Conservation (phyloP, 2,329 filamentous ascomycete species). For the Hansfordia pulvinata region DNA sequence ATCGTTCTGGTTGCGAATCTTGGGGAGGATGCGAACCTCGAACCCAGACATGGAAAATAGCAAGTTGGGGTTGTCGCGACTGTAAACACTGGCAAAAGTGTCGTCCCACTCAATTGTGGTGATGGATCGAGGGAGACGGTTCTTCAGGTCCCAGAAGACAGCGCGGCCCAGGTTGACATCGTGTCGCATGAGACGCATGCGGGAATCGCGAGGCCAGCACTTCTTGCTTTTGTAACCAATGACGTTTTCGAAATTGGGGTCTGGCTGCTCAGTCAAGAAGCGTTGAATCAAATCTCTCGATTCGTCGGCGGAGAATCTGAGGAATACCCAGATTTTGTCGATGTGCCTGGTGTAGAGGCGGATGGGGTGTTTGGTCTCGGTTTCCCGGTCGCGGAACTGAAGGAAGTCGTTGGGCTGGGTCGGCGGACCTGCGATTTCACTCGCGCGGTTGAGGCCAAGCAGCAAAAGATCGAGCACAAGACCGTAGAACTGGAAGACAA, state of each 20-base stretch:
- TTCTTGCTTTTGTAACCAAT: slow-evolving; percentile 99
- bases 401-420: slow-evolving; percentile 94
- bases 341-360: slow-evolving; percentile 96
- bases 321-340: slow-evolving; percentile 97
- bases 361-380: slow-evolving; percentile 87
- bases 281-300: slow-evolving; percentile 92
- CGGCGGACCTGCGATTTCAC: slow-evolving; percentile 89
- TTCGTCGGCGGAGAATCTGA: slow-evolving; percentile 86
- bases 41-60: slow-evolving; percentile 98
- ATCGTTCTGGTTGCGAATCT: slow-evolving; percentile 87
- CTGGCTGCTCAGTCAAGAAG: slow-evolving; percentile 94
- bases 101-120: slow-evolving; percentile 99
- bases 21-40: slow-evolving; percentile 89
- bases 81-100: slow-evolving; percentile 96
- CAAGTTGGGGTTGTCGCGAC: slow-evolving; percentile 90
- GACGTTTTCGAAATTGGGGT: slow-evolving; percentile 98
- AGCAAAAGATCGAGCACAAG: slow-evolving; percentile 87
- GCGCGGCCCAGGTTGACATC: slow-evolving; percentile 96
- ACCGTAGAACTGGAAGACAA: slow-evolving; percentile 98
- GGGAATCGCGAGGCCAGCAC: slow-evolving; percentile 94
- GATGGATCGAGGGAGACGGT: slow-evolving; percentile 81
- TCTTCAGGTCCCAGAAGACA: slow-evolving; percentile 98
- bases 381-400: slow-evolving; percentile 87
- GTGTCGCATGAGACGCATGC: slow-evolving; percentile 97
- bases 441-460: slow-evolving; percentile 88